Conservation (phyloP, 148 eudicot genomes). For the Spergularia marina region DNA sequence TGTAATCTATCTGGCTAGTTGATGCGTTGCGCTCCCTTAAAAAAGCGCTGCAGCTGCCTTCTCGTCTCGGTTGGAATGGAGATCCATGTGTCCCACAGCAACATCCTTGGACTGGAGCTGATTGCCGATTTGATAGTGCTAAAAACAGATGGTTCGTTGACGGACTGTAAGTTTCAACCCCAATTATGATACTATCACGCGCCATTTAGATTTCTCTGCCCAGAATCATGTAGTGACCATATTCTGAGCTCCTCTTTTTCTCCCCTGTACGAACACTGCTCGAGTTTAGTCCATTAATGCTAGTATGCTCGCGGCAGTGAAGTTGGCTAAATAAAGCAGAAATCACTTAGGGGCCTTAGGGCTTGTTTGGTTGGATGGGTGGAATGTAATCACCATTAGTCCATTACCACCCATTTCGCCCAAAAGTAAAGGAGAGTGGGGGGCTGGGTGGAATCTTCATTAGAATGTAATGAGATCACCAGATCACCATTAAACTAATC, state of each 20-base stretch:
- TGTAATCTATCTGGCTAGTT: constrained; percentile 41
- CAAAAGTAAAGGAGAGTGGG: too few species aligned
- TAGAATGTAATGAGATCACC: too few species aligned
- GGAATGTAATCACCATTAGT: too few species aligned
- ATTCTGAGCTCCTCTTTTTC: neutral
- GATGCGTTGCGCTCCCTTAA: constrained; percentile 68
- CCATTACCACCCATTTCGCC: too few species aligned
- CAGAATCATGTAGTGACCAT: neutral
- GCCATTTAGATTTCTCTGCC: neutral
- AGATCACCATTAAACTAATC: too few species aligned
- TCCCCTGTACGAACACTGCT: neutral
- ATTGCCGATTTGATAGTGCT: constrained; percentile 68
- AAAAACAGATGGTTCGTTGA: constrained; percentile 77
- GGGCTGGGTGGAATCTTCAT: too few species aligned
- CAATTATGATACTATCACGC: constrained; percentile 2
- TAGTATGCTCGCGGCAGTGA: neutral
- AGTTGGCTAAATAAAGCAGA: too few species aligned
- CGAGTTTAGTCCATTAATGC: neutral
- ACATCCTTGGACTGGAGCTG: constrained; percentile 98
- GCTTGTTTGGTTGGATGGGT: too few species aligned
- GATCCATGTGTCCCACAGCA: constrained; percentile 99
- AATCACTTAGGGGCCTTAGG: too few species aligned
- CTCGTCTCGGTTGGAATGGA: constrained; percentile 98
- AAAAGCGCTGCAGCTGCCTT: constrained; percentile 81
- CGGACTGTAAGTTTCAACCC: constrained; percentile 69